These are phyloP conservation scores for Barnettozyma californica DNA, from an alignment of 805 yeast genomes.

Conservation along the genomic window DNA sequence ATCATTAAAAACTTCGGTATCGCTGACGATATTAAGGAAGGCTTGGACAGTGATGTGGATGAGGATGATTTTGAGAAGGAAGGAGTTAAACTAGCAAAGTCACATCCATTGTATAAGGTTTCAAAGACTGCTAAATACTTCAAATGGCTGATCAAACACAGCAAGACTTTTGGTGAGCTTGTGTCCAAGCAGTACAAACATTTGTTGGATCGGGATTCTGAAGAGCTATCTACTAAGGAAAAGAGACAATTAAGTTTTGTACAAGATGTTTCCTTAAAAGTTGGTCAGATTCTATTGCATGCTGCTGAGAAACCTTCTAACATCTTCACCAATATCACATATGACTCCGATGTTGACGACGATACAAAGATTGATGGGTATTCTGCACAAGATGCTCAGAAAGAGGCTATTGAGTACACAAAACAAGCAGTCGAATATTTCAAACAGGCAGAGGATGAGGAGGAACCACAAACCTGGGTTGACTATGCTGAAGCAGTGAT, in stretches of 20 bases:
- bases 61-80: constrained; percentile 32
- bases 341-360: constrained; percentile 45
- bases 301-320: constrained; percentile 59
- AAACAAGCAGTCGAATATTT: constrained; percentile 53
- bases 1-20: constrained; percentile 62
- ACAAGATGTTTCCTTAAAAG: constrained; percentile 38
- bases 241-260: constrained; percentile 25
- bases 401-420: constrained; percentile 43
- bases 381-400: constrained; percentile 39
- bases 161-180: constrained; percentile 20
- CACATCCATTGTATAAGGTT: constrained; percentile 52
- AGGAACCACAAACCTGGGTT: constrained; percentile 78
- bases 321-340: constrained; percentile 50
- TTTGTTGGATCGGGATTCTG: constrained; percentile 11
- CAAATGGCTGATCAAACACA: constrained; percentile 39
- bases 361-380: constrained; percentile 23
- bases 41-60: constrained; percentile 54
- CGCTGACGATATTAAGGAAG: constrained; percentile 45
- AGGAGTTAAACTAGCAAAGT: constrained; percentile 33
- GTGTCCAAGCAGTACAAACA: constrained; percentile 12
- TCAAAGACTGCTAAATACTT: constrained; percentile 38
- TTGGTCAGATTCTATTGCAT: constrained; percentile 60
- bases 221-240: constrained; percentile 13
- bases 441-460: constrained; percentile 55
- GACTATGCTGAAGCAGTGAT: constrained; percentile 83